A percentile compares a stretch with the other conserved stretches of the same genome.
Conservation (phyloP, 228 moss, liverwort and hornwort species). For the Sphagnum magellanicum region DNA sequence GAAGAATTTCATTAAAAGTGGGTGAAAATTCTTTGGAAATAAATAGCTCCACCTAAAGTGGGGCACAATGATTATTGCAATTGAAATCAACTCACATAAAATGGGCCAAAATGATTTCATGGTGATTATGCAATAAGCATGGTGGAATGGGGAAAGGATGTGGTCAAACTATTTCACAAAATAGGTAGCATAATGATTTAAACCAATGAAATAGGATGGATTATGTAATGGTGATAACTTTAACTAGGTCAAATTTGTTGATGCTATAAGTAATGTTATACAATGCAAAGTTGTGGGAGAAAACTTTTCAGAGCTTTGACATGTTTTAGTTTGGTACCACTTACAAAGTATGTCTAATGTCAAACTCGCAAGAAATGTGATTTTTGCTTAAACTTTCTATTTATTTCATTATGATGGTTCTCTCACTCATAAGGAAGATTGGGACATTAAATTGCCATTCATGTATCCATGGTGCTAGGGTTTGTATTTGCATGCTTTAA, state of each 20-base stretch:
- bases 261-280: constrained; percentile 18
- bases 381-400: neutral
- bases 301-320: constrained; percentile 42
- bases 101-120: too few species aligned
- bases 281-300: constrained; percentile 40
- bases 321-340: constrained; percentile 31
- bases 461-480: neutral
- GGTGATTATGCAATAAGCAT: too few species aligned
- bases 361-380: neutral
- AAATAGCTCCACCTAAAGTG: too few species aligned
- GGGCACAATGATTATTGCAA: too few species aligned
- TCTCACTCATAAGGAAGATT: neutral
- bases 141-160: neutral
- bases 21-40: too few species aligned
- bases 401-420: neutral
- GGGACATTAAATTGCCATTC: neutral
- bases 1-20: too few species aligned
- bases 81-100: too few species aligned
- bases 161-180: neutral
- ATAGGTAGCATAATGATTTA: neutral
- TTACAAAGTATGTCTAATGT: constrained; percentile 8
- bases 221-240: too few species aligned
- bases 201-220: too few species aligned
- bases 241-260: too few species aligned
- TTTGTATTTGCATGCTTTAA: neutral